Conservation (phyloP, 768 basidiomycete genomes). For the Jaapia argillacea region DNA sequence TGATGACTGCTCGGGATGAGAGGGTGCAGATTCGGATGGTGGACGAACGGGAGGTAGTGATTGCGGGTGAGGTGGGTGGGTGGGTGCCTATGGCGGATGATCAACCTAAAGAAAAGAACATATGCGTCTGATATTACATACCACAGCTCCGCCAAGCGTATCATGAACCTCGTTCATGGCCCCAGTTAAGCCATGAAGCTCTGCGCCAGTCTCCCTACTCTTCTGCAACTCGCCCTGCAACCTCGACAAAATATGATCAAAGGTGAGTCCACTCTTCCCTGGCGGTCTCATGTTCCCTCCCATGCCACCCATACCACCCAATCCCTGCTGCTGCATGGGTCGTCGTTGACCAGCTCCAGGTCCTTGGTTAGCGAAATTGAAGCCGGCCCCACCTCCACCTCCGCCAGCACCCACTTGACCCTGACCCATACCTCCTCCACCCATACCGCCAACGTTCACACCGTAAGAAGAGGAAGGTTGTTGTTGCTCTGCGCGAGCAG, state of each 20-base stretch:
- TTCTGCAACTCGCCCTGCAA: slow-evolving; percentile 93
- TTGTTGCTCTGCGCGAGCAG: slow-evolving; percentile 60
- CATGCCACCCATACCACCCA: slow-evolving; percentile 70
- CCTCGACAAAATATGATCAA: slow-evolving; percentile 84
- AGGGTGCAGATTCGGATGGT: slow-evolving; percentile 13
- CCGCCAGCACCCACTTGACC: slow-evolving; percentile 24
- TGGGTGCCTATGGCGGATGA: not conserved
- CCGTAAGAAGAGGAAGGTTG: slow-evolving; percentile 28
- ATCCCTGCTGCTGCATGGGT: slow-evolving; percentile 46
- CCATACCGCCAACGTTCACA: slow-evolving; percentile 17
- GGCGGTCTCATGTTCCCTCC: slow-evolving; percentile 61
- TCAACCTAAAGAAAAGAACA: slow-evolving; percentile 1
- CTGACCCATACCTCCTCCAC: too few species aligned
- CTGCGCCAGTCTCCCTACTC: slow-evolving; percentile 85
- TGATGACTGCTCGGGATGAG: slow-evolving; percentile 15
- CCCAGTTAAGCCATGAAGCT: slow-evolving; percentile 65
- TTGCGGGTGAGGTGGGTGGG: not conserved
- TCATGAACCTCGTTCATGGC: slow-evolving; percentile 90
- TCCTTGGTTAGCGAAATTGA: slow-evolving; percentile 29
- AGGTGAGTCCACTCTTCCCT: slow-evolving; percentile 80
- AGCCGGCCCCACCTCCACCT: slow-evolving; percentile 27
- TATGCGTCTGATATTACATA: slow-evolving; percentile 25
- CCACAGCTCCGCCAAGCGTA: slow-evolving; percentile 75
- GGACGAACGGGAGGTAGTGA: not conserved
- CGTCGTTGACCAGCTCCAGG: slow-evolving; percentile 37